Percentiles rank a stretch among this genome's conserved stretches.
These are phyloP conservation scores for Melastoma candidum DNA, from an alignment of 441 rosid genomes.

Conservation along the genomic window DNA sequence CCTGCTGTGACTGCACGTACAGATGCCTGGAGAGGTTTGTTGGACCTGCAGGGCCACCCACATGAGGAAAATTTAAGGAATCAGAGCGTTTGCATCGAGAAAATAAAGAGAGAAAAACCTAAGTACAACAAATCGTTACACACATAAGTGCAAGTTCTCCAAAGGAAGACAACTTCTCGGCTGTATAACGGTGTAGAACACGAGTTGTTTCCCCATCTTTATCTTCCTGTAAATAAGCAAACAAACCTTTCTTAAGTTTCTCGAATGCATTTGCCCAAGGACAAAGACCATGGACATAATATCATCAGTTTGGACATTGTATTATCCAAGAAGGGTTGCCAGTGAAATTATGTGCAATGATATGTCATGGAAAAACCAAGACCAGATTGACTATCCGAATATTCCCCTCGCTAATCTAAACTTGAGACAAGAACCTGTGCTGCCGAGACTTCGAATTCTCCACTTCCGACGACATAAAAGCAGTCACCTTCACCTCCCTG, in stretches of 20 bases:
- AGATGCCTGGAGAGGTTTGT: conserved; percentile 96
- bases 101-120: too few relatives aligned
- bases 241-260: too few relatives aligned
- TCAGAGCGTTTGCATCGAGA: too few relatives aligned
- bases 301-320: too few relatives aligned
- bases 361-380: too few relatives aligned
- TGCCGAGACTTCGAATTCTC: conserved; percentile 96
- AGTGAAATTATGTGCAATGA: too few relatives aligned
- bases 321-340: too few relatives aligned
- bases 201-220: conserved; percentile 75
- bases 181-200: conserved; percentile 84
- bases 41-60: conserved; percentile 47
- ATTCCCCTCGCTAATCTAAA: too few relatives aligned
- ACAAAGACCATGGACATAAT: too few relatives aligned
- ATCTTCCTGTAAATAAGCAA: conserved; percentile 57
- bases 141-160: conserved; percentile 98
- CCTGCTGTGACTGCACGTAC: conserved; percentile 90
- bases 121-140: conserved; percentile 11
- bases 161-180: conserved; percentile 93
- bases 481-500: conserved; percentile 99
- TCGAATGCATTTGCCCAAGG: too few relatives aligned
- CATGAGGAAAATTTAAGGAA: too few relatives aligned
- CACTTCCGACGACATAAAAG: conserved; percentile 95
- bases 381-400: too few relatives aligned
- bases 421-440: conserved; percentile 56